Evolutionary conservation across 1,139 yeast species (phyloP).

Genomic region (Nakaseomyces kungkrabaensis): DNA sequence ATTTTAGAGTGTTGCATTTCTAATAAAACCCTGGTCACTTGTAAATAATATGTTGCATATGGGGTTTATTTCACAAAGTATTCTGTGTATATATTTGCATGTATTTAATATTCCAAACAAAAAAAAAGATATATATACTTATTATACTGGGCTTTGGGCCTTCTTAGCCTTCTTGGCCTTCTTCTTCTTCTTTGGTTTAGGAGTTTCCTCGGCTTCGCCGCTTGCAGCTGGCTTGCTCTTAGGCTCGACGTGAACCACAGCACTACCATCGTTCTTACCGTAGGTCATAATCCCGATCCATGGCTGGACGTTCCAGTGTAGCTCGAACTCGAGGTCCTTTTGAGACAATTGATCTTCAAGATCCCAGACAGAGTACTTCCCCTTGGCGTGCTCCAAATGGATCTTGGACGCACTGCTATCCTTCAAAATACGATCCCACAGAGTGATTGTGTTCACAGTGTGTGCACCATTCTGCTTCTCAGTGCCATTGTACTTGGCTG

Average conservation of each 20-base stretch:
- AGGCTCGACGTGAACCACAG: constrained; percentile 1
- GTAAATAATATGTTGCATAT: neutral
- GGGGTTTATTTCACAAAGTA: no score
- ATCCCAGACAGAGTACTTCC: constrained; percentile 88
- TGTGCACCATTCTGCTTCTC: constrained; percentile 24
- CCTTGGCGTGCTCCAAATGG: constrained; percentile 41
- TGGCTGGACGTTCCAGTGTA: constrained; percentile 93
- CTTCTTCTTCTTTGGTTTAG: constrained; percentile 1
- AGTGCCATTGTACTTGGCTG: constrained; percentile 58
- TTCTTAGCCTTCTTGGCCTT: neutral
- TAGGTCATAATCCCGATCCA: constrained; percentile 68
- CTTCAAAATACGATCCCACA: constrained; percentile 82
- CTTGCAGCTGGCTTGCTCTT: neutral
- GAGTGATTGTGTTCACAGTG: constrained; percentile 58
- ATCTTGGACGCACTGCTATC: constrained; percentile 49
- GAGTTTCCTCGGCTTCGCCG: neutral
- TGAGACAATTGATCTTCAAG: constrained; percentile 55
- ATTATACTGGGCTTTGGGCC: neutral
- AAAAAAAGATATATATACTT: no score
- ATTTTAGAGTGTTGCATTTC: neutral
- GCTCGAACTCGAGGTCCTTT: constrained; percentile 56
- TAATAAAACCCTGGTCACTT: neutral
- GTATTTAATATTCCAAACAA: no score
- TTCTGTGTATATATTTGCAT: no score
- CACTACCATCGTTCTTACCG: constrained; percentile 45